Conservation (phyloP, 441 rosid species). For the Jatropha podagrica region DNA sequence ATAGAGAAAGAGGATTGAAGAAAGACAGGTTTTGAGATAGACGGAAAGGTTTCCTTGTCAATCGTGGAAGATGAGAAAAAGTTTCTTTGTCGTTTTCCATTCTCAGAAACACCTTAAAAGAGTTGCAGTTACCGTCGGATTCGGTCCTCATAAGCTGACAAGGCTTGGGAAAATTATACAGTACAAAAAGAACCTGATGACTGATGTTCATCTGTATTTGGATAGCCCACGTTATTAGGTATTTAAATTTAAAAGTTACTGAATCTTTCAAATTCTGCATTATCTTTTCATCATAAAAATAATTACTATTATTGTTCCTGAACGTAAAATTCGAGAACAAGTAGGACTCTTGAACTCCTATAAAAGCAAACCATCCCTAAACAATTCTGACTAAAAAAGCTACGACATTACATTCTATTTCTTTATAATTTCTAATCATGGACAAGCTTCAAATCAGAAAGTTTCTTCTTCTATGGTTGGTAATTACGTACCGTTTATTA, state of each 20-base stretch:
- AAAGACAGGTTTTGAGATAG: too few relatives aligned
- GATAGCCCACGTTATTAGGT: background rate
- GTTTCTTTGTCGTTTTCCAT: too few relatives aligned
- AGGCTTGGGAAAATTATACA: too few relatives aligned
- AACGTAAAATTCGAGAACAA: background rate
- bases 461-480: slow-evolving; percentile 30
- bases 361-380: background rate
- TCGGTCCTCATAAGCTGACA: too few relatives aligned
- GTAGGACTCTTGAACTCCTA: slow-evolving; percentile 4
- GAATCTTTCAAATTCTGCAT: background rate
- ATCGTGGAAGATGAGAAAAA: too few relatives aligned
- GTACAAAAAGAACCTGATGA: too few relatives aligned
- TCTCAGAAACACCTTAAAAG: too few relatives aligned
- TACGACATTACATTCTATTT: background rate
- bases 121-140: too few relatives aligned
- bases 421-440: slow-evolving; percentile 13
- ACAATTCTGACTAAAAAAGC: background rate
- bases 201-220: too few relatives aligned
- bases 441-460: slow-evolving; percentile 25
- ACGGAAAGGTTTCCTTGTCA: too few relatives aligned
- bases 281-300: slow-evolving; percentile 10
- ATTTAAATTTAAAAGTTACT: background rate
- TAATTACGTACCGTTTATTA: background rate
- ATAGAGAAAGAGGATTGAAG: too few relatives aligned
- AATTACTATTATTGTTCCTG: background rate